phyloP scores from a whole-genome alignment of 257 asterid species.

The Leonotis leonurus region DNA sequence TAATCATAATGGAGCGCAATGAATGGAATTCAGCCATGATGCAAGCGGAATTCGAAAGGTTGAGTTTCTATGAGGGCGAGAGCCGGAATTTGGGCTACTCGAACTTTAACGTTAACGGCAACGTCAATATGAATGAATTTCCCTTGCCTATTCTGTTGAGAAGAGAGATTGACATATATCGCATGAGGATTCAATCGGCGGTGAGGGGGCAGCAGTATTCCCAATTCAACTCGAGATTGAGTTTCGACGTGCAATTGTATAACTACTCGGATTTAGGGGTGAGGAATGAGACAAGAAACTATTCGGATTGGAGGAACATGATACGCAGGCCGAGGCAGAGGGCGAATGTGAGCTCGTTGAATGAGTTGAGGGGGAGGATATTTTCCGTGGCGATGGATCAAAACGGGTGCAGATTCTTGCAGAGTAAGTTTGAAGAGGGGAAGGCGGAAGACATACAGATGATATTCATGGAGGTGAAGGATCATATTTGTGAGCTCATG shows the following conservation, averaged over 20 bases:
- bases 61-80: no score
- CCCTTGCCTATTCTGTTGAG: no score
- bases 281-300: no score
- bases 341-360: background rate
- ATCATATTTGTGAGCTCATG: conserved; percentile 40
- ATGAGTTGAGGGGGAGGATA: conserved; percentile 34
- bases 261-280: no score
- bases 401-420: conserved; percentile 38
- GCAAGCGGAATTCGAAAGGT: no score
- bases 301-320: background rate
- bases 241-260: no score
- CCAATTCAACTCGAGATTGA: background rate
- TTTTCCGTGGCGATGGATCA: conserved; percentile 34
- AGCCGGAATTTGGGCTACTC: no score
- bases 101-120: no score
- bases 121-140: no score
- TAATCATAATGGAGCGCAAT: no score
- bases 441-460: conserved; percentile 25
- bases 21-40: no score
- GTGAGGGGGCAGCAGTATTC: conserved; percentile 20
- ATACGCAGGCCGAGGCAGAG: background rate
- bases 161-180: conserved; percentile 19
- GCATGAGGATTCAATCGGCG: conserved; percentile 35
- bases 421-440: conserved; percentile 36
- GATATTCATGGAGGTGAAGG: conserved; percentile 41